Evolutionary conservation across 73 alveolate genomes (phyloP).

Genomic region (Uronychia setigera): DNA sequence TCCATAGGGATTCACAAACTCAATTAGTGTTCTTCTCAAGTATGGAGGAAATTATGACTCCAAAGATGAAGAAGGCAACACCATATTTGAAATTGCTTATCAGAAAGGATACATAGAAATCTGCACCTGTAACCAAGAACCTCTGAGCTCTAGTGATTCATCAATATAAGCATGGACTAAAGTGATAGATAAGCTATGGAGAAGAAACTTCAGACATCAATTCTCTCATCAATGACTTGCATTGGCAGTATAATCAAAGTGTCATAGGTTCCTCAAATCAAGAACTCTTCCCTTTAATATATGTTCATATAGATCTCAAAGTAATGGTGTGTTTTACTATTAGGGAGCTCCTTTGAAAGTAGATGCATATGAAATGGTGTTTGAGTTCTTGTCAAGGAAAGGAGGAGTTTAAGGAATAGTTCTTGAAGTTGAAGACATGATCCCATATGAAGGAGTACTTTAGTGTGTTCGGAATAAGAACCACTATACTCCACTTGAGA

Average conservation of each 20-base stretch:
- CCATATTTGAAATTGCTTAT: not conserved
- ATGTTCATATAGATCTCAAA: conserved; percentile 5
- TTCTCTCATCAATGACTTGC: too few relatives aligned
- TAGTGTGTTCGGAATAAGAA: not conserved
- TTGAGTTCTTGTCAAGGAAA: not conserved
- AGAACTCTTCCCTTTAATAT: not conserved
- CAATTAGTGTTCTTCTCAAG: not conserved
- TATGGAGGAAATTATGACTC: not conserved
- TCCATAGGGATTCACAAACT: too few relatives aligned
- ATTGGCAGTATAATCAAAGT: too few relatives aligned
- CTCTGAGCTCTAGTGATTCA: not conserved
- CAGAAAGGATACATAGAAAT: not conserved
- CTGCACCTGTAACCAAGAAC: not conserved
- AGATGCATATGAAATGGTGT: not conserved
- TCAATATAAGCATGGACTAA: not conserved
- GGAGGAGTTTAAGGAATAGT: conserved; percentile 3
- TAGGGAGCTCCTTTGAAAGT: conserved; percentile 3
- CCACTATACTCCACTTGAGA: not conserved
- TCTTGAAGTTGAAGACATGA: conserved; percentile 1
- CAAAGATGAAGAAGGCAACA: not conserved
- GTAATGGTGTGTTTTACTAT: not conserved
- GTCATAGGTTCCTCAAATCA: too few relatives aligned
- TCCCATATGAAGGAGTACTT: not conserved
- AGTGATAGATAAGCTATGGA: not conserved
- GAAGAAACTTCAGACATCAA: not conserved